Evolutionary conservation across 2,329 filamentous ascomycete species (phyloP).

Genomic region (Neurospora sp.): DNA sequence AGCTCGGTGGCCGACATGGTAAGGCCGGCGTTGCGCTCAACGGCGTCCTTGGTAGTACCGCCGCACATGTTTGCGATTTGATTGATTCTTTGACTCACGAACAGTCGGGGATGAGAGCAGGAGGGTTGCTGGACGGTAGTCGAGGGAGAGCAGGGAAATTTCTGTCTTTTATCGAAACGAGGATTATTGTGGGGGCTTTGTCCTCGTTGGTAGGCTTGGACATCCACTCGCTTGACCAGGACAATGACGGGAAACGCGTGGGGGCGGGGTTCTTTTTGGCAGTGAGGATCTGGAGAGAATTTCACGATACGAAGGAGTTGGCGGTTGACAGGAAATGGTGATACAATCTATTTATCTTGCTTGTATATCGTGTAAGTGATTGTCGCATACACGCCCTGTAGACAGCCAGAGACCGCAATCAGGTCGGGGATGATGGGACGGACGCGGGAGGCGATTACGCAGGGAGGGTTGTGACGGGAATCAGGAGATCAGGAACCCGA

Average conservation of each 20-base stretch:
- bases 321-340: neutral
- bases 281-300: neutral
- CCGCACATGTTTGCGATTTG: neutral
- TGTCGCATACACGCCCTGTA: neutral
- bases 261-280: neutral
- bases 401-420: neutral
- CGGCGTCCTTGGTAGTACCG: neutral
- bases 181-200: neutral
- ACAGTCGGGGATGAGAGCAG: neutral
- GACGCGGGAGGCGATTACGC: neutral
- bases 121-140: neutral
- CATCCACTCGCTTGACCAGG: neutral
- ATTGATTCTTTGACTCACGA: neutral
- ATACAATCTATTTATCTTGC: neutral
- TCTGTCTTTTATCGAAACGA: neutral
- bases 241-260: neutral
- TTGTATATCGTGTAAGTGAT: neutral
- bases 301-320: neutral
- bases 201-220: neutral
- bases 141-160: neutral
- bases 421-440: neutral
- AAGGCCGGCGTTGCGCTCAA: slow-evolving; percentile 13
- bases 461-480: neutral
- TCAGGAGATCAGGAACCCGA: neutral
- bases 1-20: slow-evolving; percentile 62